phyloP scores from a whole-genome alignment of 2,329 filamentous ascomycete genomes.

The Fusarium heterosporum region DNA sequence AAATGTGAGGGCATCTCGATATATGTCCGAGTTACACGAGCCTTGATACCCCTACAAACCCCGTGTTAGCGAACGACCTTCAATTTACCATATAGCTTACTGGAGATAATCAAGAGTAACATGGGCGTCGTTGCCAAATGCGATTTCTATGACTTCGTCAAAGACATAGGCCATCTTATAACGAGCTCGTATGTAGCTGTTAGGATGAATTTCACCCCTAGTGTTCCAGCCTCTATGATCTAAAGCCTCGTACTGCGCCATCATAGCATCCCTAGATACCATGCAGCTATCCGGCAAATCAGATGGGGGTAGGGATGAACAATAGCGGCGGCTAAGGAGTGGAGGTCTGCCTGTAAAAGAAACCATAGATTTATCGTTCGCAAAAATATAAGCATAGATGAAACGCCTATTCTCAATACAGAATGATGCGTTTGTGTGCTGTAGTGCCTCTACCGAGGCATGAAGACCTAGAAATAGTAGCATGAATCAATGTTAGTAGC shows the following conservation, averaged over 20 bases:
- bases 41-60: constrained; percentile 52
- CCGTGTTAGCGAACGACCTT: constrained; percentile 9
- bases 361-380: constrained; percentile 62
- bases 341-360: constrained; percentile 68
- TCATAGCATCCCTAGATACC: constrained; percentile 54
- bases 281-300: constrained; percentile 65
- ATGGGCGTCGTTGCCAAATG: constrained; percentile 54
- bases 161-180: constrained; percentile 61
- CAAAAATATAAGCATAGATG: constrained; percentile 54
- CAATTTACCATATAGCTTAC: constrained; percentile 23
- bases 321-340: constrained; percentile 63
- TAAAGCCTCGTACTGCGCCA: constrained; percentile 46
- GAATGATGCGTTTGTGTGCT: constrained; percentile 44
- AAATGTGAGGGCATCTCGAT: constrained; percentile 55
- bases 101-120: constrained; percentile 37
- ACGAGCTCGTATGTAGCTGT: constrained; percentile 61
- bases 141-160: constrained; percentile 71
- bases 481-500: constrained; percentile 26
- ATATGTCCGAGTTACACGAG: constrained; percentile 49
- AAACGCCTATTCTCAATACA: constrained; percentile 50
- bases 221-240: constrained; percentile 67
- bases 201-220: constrained; percentile 55
- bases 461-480: constrained; percentile 53
- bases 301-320: constrained; percentile 63
- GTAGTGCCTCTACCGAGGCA: constrained; percentile 31